Evolutionary conservation across 2,329 filamentous ascomycete species (phyloP).

Genomic region (Fusarium vanettenii): DNA sequence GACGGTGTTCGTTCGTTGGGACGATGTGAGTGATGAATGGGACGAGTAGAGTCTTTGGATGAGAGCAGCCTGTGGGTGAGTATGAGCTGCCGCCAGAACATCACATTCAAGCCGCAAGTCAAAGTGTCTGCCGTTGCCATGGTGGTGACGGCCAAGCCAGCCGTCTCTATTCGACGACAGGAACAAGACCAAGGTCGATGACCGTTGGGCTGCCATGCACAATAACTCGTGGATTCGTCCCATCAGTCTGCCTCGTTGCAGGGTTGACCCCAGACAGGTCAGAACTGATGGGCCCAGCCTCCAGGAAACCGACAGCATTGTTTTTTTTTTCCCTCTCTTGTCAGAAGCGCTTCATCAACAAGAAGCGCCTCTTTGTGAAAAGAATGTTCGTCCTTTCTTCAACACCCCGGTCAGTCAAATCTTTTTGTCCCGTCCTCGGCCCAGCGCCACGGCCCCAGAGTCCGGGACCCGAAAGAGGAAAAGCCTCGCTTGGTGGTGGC

Average conservation of each 20-base stretch:
- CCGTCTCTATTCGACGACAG: not conserved
- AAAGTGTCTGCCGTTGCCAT: slow-evolving; percentile 6
- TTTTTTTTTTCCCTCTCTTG: not conserved
- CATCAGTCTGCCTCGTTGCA: not conserved
- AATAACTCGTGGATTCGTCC: slow-evolving; percentile 1
- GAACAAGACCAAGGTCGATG: not conserved
- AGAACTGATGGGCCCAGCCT: not conserved
- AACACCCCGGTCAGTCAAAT: slow-evolving; percentile 16
- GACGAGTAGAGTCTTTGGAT: not conserved
- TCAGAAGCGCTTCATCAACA: not conserved
- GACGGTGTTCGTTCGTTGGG: slow-evolving; percentile 26
- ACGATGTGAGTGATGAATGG: slow-evolving; percentile 18
- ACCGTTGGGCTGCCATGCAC: slow-evolving; percentile 3
- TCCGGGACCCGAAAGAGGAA: slow-evolving; percentile 4
- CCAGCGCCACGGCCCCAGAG: slow-evolving; percentile 23
- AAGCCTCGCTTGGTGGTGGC: slow-evolving; percentile 8
- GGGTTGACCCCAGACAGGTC: not conserved
- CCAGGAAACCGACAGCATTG: not conserved
- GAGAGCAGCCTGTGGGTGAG: not conserved
- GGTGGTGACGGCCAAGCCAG: slow-evolving; percentile 6
- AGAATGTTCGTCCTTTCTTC: slow-evolving; percentile 11
- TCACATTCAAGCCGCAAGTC: not conserved
- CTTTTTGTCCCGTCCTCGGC: slow-evolving; percentile 7
- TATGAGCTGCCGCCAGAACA: not conserved
- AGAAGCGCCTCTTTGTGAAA: not conserved